Evolutionary conservation across 83 land plant species (phyloP).

Genomic region (Diphasiastrum complanatum): DNA sequence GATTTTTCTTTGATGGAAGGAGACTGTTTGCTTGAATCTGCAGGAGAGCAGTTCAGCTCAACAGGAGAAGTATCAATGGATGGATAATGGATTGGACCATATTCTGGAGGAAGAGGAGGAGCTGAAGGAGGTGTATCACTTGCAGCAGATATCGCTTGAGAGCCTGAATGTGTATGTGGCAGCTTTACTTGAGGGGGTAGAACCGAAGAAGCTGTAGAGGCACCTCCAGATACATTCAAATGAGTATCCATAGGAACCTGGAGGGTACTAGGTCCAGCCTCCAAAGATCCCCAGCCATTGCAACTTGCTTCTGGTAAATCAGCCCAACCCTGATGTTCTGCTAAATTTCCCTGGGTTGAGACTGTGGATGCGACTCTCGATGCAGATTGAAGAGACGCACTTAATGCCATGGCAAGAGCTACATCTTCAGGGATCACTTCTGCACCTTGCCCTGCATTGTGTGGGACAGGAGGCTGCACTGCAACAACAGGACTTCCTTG

Average conservation of each 20-base stretch:
- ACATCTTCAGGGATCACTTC: slow-evolving; percentile 41
- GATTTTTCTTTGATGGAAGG: background rate
- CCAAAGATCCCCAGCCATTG: slow-evolving; percentile 30
- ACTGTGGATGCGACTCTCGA: slow-evolving; percentile 29
- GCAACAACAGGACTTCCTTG: too few species aligned
- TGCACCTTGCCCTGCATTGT: background rate
- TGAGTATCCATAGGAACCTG: background rate
- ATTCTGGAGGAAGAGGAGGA: slow-evolving; percentile 48
- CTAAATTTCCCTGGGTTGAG: slow-evolving; percentile 3
- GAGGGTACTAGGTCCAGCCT: slow-evolving; percentile 25
- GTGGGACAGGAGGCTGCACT: background rate
- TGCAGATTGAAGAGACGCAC: slow-evolving; percentile 63
- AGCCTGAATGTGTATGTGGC: slow-evolving; percentile 6
- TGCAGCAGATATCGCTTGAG: background rate
- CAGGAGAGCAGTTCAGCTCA: slow-evolving; percentile 29
- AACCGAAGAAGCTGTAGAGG: background rate
- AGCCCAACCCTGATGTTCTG: background rate
- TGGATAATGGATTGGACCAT: slow-evolving; percentile 65
- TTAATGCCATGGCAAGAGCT: slow-evolving; percentile 65
- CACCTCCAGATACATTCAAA: slow-evolving; percentile 12
- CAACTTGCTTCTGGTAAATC: background rate
- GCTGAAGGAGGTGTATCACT: slow-evolving; percentile 63
- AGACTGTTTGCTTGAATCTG: background rate
- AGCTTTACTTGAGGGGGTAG: background rate
- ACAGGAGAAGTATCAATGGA: slow-evolving; percentile 50